Evolutionary conservation across 441 rosid genomes (phyloP).

Genomic region (Jatropha multifida): DNA sequence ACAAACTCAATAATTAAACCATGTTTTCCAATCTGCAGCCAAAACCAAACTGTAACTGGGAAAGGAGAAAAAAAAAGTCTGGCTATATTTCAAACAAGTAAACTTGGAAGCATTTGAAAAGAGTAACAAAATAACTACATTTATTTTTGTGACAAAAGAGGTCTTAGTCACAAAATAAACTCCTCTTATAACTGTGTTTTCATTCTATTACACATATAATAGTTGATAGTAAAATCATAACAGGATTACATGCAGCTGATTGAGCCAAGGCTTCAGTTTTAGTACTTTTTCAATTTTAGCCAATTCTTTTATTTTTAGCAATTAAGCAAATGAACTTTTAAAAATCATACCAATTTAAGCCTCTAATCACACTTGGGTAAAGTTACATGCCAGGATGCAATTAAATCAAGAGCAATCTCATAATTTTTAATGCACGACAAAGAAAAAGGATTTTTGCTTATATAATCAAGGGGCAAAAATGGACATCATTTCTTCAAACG

Average conservation of each 20-base stretch:
- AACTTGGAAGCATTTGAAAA: not conserved
- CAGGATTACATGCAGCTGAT: not conserved
- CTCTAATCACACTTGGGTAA: no score
- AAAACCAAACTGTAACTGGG: conserved; percentile 13
- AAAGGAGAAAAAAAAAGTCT: not conserved
- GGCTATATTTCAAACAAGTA: not conserved
- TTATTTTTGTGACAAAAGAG: not conserved
- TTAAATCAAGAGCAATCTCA: no score
- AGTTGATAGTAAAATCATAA: not conserved
- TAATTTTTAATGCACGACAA: no score
- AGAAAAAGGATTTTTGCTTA: no score
- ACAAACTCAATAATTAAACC: conserved; percentile 89
- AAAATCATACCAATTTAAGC: no score
- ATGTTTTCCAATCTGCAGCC: conserved; percentile 75
- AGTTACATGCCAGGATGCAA: no score
- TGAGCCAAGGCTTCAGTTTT: not conserved
- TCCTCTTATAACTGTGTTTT: not conserved
- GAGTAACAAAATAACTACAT: not conserved
- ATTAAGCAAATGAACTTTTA: no score
- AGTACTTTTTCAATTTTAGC: no score
- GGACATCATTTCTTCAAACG: no score
- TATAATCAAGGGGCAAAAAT: no score
- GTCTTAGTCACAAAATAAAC: not conserved
- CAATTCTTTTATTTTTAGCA: no score
- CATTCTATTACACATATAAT: not conserved